Conservation (phyloP, 1,284 basidiomycete genomes). For the Heterobasidion parviporum region DNA sequence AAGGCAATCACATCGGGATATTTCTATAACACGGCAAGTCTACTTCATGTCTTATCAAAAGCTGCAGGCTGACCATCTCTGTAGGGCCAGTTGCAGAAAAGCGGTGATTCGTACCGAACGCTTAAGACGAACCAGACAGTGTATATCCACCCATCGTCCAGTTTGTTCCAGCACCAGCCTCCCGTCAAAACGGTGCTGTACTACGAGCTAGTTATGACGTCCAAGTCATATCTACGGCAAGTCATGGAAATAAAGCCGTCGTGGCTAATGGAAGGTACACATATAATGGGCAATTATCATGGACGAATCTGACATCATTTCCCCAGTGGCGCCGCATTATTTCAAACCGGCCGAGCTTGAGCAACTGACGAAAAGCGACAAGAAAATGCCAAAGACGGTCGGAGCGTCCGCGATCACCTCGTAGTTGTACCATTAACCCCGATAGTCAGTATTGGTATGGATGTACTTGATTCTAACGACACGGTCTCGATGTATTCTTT, state of each 20-base stretch:
- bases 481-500: no score
- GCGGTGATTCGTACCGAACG: constrained; percentile 88
- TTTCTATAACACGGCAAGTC: constrained; percentile 86
- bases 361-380: constrained; percentile 72
- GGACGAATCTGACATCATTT: constrained; percentile 3
- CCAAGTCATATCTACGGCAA: constrained; percentile 85
- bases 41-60: constrained; percentile 1
- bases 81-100: constrained; percentile 82
- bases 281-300: not conserved
- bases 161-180: constrained; percentile 92
- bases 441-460: no score
- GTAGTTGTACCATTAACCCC: not conserved
- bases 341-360: constrained; percentile 88
- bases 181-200: constrained; percentile 88
- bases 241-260: constrained; percentile 95
- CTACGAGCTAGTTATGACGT: constrained; percentile 90
- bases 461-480: no score
- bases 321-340: constrained; percentile 84
- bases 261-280: constrained; percentile 87
- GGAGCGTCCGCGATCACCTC: constrained; percentile 19
- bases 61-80: not conserved
- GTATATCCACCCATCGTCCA: constrained; percentile 93
- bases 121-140: constrained; percentile 95
- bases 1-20: constrained; percentile 94
- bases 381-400: constrained; percentile 81